Conservation (phyloP, 1,284 basidiomycete species). For the Schizophyllum commune region DNA sequence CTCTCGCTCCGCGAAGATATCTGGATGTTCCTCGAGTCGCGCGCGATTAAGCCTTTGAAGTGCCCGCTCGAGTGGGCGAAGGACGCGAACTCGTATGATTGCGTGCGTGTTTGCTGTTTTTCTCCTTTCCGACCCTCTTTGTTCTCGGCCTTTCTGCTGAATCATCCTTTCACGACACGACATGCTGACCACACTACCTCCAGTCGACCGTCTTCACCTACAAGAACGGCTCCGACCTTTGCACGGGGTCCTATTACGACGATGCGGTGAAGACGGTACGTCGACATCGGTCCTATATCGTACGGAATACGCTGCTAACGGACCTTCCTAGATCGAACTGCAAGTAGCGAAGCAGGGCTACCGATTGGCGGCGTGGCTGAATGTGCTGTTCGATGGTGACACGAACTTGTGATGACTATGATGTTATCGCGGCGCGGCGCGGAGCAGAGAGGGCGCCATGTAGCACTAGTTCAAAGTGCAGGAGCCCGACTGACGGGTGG, state of each 20-base stretch:
- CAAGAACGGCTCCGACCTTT: conserved; percentile 36
- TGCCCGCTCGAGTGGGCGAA: conserved; percentile 45
- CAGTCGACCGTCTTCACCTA: conserved; percentile 44
- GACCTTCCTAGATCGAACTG: conserved; percentile 35
- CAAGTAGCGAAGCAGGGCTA: conserved; percentile 52
- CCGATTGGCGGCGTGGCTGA: conserved; percentile 48
- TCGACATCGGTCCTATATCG: neutral
- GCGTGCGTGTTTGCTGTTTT: conserved; percentile 29
- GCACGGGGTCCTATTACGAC: conserved; percentile 39
- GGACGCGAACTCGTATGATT: conserved; percentile 44
- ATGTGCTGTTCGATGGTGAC: conserved; percentile 36
- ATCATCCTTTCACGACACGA: neutral
- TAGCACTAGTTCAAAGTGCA: too few relatives aligned
- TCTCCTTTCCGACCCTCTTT: too few relatives aligned
- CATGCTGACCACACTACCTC: neutral
- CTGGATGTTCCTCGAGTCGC: conserved; percentile 17
- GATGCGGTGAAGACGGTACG: conserved; percentile 37
- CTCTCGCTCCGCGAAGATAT: conserved; percentile 27
- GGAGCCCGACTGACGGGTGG: too few relatives aligned
- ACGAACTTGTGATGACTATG: conserved; percentile 10
- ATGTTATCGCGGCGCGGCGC: too few relatives aligned
- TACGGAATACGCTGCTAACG: neutral
- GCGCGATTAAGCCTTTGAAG: conserved; percentile 30
- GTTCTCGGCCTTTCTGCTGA: too few relatives aligned
- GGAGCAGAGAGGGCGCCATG: too few relatives aligned